These are phyloP conservation scores for Flaveria floridana DNA, from an alignment of 140 eudicot genomes.

Conservation along the genomic window DNA sequence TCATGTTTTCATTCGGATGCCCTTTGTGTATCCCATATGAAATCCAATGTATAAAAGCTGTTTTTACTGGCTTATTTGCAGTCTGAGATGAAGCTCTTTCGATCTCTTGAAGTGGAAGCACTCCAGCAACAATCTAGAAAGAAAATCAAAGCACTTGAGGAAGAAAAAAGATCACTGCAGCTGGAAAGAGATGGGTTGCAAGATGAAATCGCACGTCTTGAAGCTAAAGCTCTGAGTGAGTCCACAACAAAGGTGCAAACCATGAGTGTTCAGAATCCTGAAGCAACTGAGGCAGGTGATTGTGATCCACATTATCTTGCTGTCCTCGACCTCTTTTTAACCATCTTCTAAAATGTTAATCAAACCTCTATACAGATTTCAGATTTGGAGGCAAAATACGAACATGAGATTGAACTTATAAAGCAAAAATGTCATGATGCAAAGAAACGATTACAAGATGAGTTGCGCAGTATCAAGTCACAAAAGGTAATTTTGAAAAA, in stretches of 20 bases:
- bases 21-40: constrained; percentile 1
- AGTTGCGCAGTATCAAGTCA: constrained; percentile 71
- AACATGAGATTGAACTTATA: constrained; percentile 68
- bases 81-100: constrained; percentile 75
- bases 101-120: constrained; percentile 61
- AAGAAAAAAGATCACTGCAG: constrained; percentile 77
- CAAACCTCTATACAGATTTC: constrained; percentile 46
- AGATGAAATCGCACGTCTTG: constrained; percentile 70
- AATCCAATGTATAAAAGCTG: background rate
- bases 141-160: constrained; percentile 71
- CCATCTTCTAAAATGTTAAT: constrained; percentile 19
- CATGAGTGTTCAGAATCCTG: constrained; percentile 56
- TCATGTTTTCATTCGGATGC: background rate
- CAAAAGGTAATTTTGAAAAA: constrained; percentile 58
- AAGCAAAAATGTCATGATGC: constrained; percentile 86
- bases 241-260: constrained; percentile 54
- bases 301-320: constrained; percentile 35
- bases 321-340: constrained; percentile 10
- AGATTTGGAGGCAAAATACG: constrained; percentile 75
- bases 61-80: constrained; percentile 38
- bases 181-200: constrained; percentile 60
- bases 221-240: constrained; percentile 40
- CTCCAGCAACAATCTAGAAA: constrained; percentile 72
- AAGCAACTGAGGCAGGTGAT: constrained; percentile 77
- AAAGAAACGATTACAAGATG: constrained; percentile 66